Evolutionary conservation across 108 stramenopile genomes (phyloP).

Genomic region (Mediolabrus comicus): DNA sequence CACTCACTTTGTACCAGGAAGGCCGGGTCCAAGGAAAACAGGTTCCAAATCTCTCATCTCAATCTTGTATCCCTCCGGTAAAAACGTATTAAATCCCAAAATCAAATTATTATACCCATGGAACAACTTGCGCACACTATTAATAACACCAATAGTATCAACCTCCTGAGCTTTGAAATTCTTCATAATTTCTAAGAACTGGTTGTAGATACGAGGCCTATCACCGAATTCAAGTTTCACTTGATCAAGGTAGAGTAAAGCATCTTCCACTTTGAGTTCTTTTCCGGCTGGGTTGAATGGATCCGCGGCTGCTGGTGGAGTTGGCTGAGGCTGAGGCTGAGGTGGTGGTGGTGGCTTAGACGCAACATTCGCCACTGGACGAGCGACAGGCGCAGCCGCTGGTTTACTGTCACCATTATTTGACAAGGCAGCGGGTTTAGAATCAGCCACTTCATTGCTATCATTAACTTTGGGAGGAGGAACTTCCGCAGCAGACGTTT

Average conservation of each 20-base stretch:
- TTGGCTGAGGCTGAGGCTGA: not conserved
- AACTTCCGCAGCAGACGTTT: not conserved
- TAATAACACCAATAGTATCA: slow-evolving; percentile 90
- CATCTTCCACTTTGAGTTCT: slow-evolving; percentile 90
- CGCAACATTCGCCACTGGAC: not conserved
- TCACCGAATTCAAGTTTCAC: slow-evolving; percentile 93
- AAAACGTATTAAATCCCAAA: slow-evolving; percentile 93
- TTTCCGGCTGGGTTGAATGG: slow-evolving; percentile 36
- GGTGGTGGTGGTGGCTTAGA: not conserved
- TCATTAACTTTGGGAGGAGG: not conserved
- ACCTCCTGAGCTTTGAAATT: slow-evolving; percentile 95
- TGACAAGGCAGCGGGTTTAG: not conserved
- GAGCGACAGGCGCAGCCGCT: not conserved
- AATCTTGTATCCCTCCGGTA: slow-evolving; percentile 94
- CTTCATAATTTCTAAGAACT: slow-evolving; percentile 99
- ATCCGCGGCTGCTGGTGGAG: slow-evolving; percentile 2
- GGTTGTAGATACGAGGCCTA: slow-evolving; percentile 98
- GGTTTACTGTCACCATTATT: not conserved
- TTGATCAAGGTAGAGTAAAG: slow-evolving; percentile 87
- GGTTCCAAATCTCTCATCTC: slow-evolving; percentile 77
- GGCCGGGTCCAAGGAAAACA: slow-evolving; percentile 41
- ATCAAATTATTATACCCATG: slow-evolving; percentile 92
- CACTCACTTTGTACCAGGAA: slow-evolving; percentile 31
- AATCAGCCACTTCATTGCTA: not conserved
- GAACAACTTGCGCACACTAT: slow-evolving; percentile 80